These are phyloP conservation scores for Kluyveromyces nonfermentans DNA, from an alignment of 805 yeast genomes.

Conservation along the genomic window DNA sequence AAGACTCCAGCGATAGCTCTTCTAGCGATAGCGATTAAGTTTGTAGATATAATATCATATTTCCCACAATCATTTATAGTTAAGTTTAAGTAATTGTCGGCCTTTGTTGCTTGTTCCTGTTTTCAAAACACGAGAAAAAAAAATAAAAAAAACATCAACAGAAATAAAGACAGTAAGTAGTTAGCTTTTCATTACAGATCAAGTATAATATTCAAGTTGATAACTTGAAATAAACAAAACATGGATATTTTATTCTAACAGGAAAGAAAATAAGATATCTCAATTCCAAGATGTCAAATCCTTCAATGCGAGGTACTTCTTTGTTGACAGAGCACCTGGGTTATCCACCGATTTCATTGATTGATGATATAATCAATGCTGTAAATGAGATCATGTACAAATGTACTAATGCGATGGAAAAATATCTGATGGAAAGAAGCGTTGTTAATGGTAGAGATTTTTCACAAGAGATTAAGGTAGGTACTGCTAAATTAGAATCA, in stretches of 20 bases:
- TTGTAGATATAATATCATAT: no score
- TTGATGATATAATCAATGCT: slow-evolving; percentile 83
- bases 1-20: slow-evolving; percentile 25
- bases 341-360: slow-evolving; percentile 68
- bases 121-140: neutral
- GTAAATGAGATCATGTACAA: slow-evolving; percentile 78
- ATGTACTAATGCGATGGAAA: slow-evolving; percentile 71
- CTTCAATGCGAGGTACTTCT: slow-evolving; percentile 34
- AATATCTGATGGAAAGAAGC: slow-evolving; percentile 35
- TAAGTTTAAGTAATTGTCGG: no score
- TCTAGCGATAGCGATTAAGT: slow-evolving; percentile 19
- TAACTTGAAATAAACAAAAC: neutral
- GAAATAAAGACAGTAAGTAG: no score
- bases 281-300: slow-evolving; percentile 25
- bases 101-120: no score
- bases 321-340: slow-evolving; percentile 80
- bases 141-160: no score
- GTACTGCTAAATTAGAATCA: slow-evolving; percentile 74
- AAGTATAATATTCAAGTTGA: no score
- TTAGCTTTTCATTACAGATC: no score
- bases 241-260: no score
- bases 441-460: slow-evolving; percentile 18
- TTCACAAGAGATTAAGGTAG: slow-evolving; percentile 55
- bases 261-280: no score
- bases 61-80: no score